Conservation (phyloP, 176 grass and related monocot genomes). For the Oryza australiensis region DNA sequence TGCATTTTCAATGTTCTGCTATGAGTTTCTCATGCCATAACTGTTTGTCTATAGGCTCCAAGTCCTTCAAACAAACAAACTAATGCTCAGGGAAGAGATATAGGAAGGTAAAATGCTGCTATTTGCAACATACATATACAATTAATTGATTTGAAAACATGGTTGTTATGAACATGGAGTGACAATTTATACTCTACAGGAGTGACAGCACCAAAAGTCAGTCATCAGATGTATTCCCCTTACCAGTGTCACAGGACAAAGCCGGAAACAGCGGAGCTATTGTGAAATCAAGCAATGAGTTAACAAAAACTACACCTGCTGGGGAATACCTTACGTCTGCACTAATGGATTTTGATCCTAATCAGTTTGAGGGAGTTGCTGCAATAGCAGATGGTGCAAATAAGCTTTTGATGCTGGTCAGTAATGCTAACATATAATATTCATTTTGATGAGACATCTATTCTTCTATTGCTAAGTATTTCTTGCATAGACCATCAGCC, state of each 20-base stretch:
- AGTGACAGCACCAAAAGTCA: conserved; percentile 50
- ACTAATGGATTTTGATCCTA: conserved; percentile 90
- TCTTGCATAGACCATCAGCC: background rate
- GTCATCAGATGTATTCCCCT: conserved; percentile 39
- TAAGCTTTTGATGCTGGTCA: conserved; percentile 99
- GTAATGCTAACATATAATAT: conserved; percentile 22
- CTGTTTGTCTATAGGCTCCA: conserved; percentile 54
- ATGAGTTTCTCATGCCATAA: conserved; percentile 28
- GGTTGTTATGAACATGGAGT: background rate
- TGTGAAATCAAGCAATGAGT: conserved; percentile 82
- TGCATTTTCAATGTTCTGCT: conserved; percentile 5
- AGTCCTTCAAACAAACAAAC: conserved; percentile 57
- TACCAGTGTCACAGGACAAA: conserved; percentile 49
- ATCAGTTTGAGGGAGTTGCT: conserved; percentile 92
- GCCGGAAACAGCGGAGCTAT: conserved; percentile 79
- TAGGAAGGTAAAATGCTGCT: conserved; percentile 60
- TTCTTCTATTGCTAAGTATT: background rate
- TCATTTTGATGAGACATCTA: background rate
- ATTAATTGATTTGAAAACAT: background rate
- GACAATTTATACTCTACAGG: conserved; percentile 40
- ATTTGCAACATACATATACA: conserved; percentile 5
- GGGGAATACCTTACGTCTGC: conserved; percentile 96
- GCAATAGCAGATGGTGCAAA: conserved; percentile 97
- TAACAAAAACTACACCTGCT: conserved; percentile 89
- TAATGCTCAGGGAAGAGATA: conserved; percentile 58